Conservation (phyloP, 2,329 filamentous ascomycete species). For the Colletotrichum truncatum region DNA sequence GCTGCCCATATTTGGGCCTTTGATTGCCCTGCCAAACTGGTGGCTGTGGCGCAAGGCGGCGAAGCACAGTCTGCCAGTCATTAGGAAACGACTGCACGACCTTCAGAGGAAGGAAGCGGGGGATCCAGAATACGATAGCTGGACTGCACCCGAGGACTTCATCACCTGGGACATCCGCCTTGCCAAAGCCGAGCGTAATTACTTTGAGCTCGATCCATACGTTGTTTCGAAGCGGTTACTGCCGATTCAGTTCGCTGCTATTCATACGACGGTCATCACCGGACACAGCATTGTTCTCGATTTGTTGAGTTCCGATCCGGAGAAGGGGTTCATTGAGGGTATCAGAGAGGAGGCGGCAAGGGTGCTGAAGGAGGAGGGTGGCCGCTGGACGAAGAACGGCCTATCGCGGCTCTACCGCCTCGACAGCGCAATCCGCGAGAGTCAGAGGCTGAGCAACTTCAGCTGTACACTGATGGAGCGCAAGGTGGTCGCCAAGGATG, state of each 20-base stretch:
- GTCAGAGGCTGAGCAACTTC: conserved; percentile 58
- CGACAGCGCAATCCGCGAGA: conserved; percentile 64
- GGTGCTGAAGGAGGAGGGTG: conserved; percentile 43
- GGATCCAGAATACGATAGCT: conserved; percentile 50
- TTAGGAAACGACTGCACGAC: conserved; percentile 56
- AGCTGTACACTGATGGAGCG: conserved; percentile 55
- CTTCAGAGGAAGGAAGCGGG: conserved; percentile 51
- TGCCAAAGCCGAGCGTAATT: conserved; percentile 53
- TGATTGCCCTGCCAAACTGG: conserved; percentile 55
- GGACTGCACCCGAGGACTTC: conserved; percentile 62
- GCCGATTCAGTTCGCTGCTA: conserved; percentile 66
- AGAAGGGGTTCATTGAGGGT: conserved; percentile 43
- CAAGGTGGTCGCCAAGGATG: conserved; percentile 50
- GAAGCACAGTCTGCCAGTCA: conserved; percentile 54
- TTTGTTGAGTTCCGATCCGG: conserved; percentile 49
- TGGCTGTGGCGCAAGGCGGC: conserved; percentile 56
- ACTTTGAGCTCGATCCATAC: conserved; percentile 53
- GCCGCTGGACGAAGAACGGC: conserved; percentile 55
- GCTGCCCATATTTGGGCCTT: conserved; percentile 57
- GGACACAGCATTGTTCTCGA: conserved; percentile 57
- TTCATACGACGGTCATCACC: conserved; percentile 66
- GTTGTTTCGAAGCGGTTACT: conserved; percentile 61
- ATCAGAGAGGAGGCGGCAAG: conserved; percentile 53
- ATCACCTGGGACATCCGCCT: conserved; percentile 66
- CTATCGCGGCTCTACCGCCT: conserved; percentile 53